Evolutionary conservation across 495 filamentous ascomycete genomes (phyloP).

Genomic region (Aspergillus homomorphus): DNA sequence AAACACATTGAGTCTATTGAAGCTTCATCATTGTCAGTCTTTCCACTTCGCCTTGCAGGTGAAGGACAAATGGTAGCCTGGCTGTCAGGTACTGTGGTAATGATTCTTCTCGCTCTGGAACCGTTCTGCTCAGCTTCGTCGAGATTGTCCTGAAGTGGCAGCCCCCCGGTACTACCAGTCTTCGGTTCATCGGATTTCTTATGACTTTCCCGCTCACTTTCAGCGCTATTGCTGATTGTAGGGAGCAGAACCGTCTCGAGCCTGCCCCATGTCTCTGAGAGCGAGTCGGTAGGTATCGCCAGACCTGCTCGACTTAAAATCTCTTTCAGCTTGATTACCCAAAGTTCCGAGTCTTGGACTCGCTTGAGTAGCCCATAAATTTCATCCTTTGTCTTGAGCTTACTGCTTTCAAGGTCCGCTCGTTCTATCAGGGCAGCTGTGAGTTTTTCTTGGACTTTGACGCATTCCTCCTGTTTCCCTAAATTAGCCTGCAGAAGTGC

Average conservation of each 20-base stretch:
- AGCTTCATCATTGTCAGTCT: neutral
- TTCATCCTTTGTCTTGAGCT: slow-evolving; percentile 25
- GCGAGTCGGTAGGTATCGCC: slow-evolving; percentile 11
- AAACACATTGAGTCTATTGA: slow-evolving; percentile 2
- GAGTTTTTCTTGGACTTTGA: slow-evolving; percentile 15
- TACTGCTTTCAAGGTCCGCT: slow-evolving; percentile 19
- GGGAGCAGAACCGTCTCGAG: slow-evolving; percentile 20
- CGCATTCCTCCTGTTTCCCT: slow-evolving; percentile 19
- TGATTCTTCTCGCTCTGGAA: neutral
- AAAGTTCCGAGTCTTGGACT: slow-evolving; percentile 29
- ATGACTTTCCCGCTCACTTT: too few relatives aligned
- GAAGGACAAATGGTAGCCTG: neutral
- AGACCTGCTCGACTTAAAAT: slow-evolving; percentile 14
- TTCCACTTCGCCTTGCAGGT: neutral
- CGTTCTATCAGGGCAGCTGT: slow-evolving; percentile 14
- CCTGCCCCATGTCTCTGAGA: slow-evolving; percentile 18
- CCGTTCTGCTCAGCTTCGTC: neutral
- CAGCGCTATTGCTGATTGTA: neutral
- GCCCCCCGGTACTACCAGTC: neutral
- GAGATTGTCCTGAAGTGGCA: neutral
- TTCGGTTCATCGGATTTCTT: neutral
- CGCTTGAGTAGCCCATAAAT: slow-evolving; percentile 23
- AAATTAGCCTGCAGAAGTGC: slow-evolving; percentile 7
- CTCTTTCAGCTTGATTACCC: slow-evolving; percentile 23
- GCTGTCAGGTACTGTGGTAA: neutral